Evolutionary conservation across 208 protist genomes (phyloP).

Genomic region (Crithidia sp.): DNA sequence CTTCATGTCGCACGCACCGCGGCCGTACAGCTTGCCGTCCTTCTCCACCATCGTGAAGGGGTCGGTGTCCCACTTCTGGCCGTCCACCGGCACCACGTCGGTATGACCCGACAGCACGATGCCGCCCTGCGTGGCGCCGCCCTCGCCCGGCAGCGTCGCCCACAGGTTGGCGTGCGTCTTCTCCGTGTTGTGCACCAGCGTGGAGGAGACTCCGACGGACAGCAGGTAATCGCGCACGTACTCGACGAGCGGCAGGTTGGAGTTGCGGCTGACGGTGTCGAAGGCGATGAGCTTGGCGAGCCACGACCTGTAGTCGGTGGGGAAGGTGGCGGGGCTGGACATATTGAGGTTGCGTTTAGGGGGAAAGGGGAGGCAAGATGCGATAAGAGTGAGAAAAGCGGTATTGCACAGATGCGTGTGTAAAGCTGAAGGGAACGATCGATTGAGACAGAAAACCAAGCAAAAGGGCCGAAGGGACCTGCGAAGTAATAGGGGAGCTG

Average conservation of each 20-base stretch:
- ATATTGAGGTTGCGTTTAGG: background rate
- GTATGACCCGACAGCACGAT: conserved; percentile 63
- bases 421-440: too few species aligned
- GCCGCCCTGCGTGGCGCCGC: conserved; percentile 50
- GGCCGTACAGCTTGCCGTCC: conserved; percentile 56
- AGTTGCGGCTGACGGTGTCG: conserved; percentile 58
- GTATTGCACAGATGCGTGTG: too few species aligned
- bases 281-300: conserved; percentile 61
- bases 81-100: conserved; percentile 56
- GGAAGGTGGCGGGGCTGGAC: conserved; percentile 11
- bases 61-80: conserved; percentile 62
- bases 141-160: conserved; percentile 51
- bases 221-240: conserved; percentile 42
- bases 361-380: background rate
- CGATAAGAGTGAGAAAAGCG: too few species aligned
- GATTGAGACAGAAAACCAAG: too few species aligned
- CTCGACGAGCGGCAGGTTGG: conserved; percentile 50
- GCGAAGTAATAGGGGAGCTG: too few species aligned
- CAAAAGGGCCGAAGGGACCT: too few species aligned
- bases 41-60: conserved; percentile 57
- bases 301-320: conserved; percentile 12
- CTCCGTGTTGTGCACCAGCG: conserved; percentile 37
- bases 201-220: conserved; percentile 31
- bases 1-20: conserved; percentile 66
- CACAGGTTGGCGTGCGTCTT: conserved; percentile 59